phyloP scores from a whole-genome alignment of 768 basidiomycete species.

The Boletus speciosus region DNA sequence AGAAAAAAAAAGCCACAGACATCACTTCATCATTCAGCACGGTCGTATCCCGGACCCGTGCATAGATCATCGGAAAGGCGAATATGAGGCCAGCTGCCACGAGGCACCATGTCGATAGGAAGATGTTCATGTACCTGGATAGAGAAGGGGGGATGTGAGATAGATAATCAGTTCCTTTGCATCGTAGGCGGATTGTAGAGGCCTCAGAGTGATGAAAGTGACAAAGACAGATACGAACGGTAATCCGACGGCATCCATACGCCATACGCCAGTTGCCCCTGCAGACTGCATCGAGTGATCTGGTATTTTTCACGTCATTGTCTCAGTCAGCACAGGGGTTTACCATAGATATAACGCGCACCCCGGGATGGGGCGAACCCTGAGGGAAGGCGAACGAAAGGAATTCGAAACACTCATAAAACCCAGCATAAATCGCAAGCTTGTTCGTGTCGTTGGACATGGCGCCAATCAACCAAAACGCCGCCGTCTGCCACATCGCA shows the following conservation, averaged over 20 bases:
- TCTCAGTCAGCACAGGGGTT: neutral
- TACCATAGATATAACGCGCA: neutral
- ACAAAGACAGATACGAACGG: slow-evolving; percentile 46
- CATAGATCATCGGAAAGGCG: slow-evolving; percentile 68
- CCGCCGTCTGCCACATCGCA: slow-evolving; percentile 77
- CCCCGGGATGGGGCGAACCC: neutral
- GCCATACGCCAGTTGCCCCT: slow-evolving; percentile 69
- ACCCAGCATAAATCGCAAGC: slow-evolving; percentile 73
- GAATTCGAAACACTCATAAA: slow-evolving; percentile 65
- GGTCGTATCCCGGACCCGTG: slow-evolving; percentile 58
- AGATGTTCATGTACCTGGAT: slow-evolving; percentile 60
- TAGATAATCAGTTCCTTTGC: neutral
- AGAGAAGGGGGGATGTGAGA: neutral
- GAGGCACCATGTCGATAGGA: slow-evolving; percentile 67
- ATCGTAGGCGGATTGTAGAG: neutral
- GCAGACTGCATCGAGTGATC: slow-evolving; percentile 77
- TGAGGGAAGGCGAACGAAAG: neutral
- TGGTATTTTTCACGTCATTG: slow-evolving; percentile 6
- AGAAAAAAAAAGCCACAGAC: slow-evolving; percentile 34
- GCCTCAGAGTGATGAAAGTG: neutral
- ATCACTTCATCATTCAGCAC: slow-evolving; percentile 52
- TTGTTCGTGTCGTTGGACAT: slow-evolving; percentile 79
- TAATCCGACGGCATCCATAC: slow-evolving; percentile 58
- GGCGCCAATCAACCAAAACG: slow-evolving; percentile 78
- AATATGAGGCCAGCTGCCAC: slow-evolving; percentile 61